A percentile compares a stretch with the other conserved stretches of the same genome.
Conservation (phyloP, 1,284 basidiomycete genomes). For the Marasmius oreades region DNA sequence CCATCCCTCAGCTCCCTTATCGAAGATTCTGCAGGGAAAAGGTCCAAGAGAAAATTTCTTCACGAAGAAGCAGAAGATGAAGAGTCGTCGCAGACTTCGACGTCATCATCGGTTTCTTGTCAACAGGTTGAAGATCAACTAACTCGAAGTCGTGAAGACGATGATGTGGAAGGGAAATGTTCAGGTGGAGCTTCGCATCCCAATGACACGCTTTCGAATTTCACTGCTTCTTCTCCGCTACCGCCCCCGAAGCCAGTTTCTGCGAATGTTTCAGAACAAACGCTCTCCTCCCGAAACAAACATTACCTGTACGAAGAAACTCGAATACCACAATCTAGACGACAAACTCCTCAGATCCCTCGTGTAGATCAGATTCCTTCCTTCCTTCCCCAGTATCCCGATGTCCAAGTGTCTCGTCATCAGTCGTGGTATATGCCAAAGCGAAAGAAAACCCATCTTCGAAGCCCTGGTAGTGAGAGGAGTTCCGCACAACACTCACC, state of each 20-base stretch:
- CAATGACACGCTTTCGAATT: too few relatives aligned
- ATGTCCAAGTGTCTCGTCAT: background rate
- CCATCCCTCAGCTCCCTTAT: slow-evolving; percentile 33
- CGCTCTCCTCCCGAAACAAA: too few relatives aligned
- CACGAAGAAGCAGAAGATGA: background rate
- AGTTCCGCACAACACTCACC: slow-evolving; percentile 25
- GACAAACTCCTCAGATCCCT: background rate
- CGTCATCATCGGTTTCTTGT: slow-evolving; percentile 21
- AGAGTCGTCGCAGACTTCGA: slow-evolving; percentile 12
- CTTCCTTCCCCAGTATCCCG: background rate
- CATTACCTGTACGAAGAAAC: too few relatives aligned
- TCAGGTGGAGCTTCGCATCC: slow-evolving; percentile 2
- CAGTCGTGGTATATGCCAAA: slow-evolving; percentile 2
- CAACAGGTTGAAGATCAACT: slow-evolving; percentile 29
- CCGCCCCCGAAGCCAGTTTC: too few relatives aligned
- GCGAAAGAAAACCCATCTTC: background rate
- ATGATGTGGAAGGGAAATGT: slow-evolving; percentile 1
- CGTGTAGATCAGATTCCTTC: background rate
- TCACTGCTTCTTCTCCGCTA: too few relatives aligned
- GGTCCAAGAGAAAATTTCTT: background rate
- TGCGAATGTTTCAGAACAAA: too few relatives aligned
- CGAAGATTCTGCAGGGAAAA: slow-evolving; percentile 15
- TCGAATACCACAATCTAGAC: too few relatives aligned
- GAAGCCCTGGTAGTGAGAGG: slow-evolving; percentile 18
- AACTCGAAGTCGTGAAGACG: slow-evolving; percentile 23